Percentiles rank a stretch among this genome's conserved stretches.
These are phyloP conservation scores for Amanita brunnescens DNA, from an alignment of 768 basidiomycete species.

Conservation along the genomic window DNA sequence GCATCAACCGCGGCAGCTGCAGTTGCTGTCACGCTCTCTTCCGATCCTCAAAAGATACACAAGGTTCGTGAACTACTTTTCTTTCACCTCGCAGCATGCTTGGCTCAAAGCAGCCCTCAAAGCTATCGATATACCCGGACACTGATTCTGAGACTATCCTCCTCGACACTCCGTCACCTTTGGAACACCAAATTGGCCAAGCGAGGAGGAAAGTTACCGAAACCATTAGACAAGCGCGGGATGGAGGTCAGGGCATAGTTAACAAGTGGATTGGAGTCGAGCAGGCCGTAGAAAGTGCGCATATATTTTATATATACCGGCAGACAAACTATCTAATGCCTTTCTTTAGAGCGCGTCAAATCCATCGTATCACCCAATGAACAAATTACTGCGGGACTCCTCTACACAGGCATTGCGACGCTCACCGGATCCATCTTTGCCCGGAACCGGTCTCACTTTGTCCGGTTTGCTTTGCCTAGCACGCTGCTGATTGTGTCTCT, in stretches of 20 bases:
- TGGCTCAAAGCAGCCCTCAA: no score
- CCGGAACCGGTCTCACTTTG: slow-evolving; percentile 62
- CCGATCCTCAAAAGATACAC: neutral
- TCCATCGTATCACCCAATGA: slow-evolving; percentile 75
- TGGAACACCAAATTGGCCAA: slow-evolving; percentile 70
- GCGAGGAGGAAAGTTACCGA: slow-evolving; percentile 53
- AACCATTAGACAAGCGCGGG: slow-evolving; percentile 48
- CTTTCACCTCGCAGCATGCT: neutral
- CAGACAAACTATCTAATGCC: neutral
- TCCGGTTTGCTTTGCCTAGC: slow-evolving; percentile 72
- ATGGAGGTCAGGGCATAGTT: slow-evolving; percentile 62
- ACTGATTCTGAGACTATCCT: slow-evolving; percentile 57
- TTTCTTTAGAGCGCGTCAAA: slow-evolving; percentile 62
- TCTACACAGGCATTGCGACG: slow-evolving; percentile 85
- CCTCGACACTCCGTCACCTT: slow-evolving; percentile 64
- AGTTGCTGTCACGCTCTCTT: neutral
- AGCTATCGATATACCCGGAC: slow-evolving; percentile 82
- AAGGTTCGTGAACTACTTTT: neutral
- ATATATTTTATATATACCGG: neutral
- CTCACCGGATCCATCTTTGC: slow-evolving; percentile 84
- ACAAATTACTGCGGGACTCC: slow-evolving; percentile 76
- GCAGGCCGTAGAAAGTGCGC: slow-evolving; percentile 72
- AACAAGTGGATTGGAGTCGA: slow-evolving; percentile 83
- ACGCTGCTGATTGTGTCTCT: slow-evolving; percentile 59
- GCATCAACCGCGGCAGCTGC: neutral